Conservation (phyloP, 2,329 filamentous ascomycete genomes). For the Dichotomopilus funicola region DNA sequence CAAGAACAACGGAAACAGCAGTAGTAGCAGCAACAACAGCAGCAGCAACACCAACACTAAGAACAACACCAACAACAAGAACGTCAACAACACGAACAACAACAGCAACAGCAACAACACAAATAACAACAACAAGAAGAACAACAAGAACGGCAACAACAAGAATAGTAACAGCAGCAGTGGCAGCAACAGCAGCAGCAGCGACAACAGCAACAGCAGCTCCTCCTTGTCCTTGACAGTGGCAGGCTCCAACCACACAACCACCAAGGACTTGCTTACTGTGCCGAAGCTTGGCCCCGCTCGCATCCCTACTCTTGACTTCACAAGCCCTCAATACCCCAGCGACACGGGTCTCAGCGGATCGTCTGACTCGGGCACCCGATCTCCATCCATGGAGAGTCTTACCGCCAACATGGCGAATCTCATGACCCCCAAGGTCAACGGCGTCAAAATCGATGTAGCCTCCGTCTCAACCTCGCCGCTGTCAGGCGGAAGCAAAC, state of each 20-base stretch:
- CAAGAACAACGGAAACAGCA: too few relatives aligned
- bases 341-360: neutral
- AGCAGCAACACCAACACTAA: too few relatives aligned
- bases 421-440: neutral
- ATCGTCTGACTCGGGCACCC: neutral
- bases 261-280: neutral
- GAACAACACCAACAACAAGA: too few relatives aligned
- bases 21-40: too few relatives aligned
- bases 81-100: too few relatives aligned
- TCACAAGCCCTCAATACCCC: neutral
- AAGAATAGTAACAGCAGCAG: too few relatives aligned
- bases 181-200: too few relatives aligned
- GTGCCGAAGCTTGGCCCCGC: neutral
- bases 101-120: too few relatives aligned
- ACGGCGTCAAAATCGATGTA: neutral
- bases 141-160: too few relatives aligned
- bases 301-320: neutral
- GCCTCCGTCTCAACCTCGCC: neutral
- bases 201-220: too few relatives aligned
- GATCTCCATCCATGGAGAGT: slow-evolving; percentile 1
- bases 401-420: slow-evolving; percentile 2
- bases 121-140: too few relatives aligned
- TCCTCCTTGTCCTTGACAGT: neutral
- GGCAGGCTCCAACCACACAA: neutral
- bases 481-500: neutral